phyloP scores from a whole-genome alignment of 768 basidiomycete genomes.

The Leccinum boreale region DNA sequence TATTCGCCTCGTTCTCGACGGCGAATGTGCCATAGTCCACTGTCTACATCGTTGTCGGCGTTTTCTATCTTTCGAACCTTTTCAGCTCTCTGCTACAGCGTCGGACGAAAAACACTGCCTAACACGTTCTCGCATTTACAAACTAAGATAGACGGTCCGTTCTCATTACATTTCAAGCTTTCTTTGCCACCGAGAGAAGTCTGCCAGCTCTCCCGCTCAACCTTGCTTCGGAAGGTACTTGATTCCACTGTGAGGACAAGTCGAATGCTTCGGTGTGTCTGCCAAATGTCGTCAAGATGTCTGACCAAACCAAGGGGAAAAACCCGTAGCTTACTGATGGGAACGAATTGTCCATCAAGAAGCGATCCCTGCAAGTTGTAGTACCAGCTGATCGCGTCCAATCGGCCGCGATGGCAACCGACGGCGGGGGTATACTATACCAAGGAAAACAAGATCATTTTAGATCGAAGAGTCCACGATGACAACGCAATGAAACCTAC shows the following conservation, averaged over 20 bases:
- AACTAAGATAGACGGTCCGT: background rate
- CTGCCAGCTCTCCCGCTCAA: background rate
- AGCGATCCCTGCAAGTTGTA: conserved; percentile 62
- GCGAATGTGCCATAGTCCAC: too few species aligned
- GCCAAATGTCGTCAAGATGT: background rate
- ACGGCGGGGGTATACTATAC: conserved; percentile 48
- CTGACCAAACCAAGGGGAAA: background rate
- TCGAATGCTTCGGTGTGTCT: conserved; percentile 54
- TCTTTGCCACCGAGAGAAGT: background rate
- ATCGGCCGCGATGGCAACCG: conserved; percentile 37
- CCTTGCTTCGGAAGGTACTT: conserved; percentile 52
- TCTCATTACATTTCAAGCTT: background rate
- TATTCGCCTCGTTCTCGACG: too few species aligned
- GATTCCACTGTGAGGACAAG: conserved; percentile 56
- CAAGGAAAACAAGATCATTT: background rate
- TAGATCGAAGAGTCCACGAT: background rate
- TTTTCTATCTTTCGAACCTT: too few species aligned
- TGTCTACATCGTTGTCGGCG: too few species aligned
- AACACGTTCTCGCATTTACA: background rate
- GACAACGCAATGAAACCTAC: conserved; percentile 1
- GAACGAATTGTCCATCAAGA: conserved; percentile 59
- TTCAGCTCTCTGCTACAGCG: too few species aligned
- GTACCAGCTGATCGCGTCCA: conserved; percentile 55
- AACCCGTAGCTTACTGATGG: conserved; percentile 45
- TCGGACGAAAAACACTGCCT: background rate